These are phyloP conservation scores for Calonectria hongkongensis DNA, from an alignment of 2,329 filamentous ascomycete species.

Conservation along the genomic window DNA sequence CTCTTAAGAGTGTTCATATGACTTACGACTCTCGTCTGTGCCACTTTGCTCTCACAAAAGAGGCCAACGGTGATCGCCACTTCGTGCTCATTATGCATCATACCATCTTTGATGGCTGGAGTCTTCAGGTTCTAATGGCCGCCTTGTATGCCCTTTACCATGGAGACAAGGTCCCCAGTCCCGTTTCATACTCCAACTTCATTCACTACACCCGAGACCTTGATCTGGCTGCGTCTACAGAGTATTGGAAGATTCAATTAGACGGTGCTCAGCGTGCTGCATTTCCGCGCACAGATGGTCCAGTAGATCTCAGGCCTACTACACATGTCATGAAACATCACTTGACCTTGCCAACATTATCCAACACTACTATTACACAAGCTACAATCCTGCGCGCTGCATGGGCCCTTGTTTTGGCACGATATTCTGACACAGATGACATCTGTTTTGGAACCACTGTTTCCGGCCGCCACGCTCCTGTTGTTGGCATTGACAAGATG, in stretches of 20 bases:
- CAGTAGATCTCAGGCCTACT: neutral
- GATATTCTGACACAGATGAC: constrained; percentile 65
- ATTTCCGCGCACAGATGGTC: neutral
- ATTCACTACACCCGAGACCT: neutral
- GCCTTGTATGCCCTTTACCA: neutral
- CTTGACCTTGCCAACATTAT: constrained; percentile 61
- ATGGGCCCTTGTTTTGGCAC: constrained; percentile 68
- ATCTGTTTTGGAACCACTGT: constrained; percentile 66
- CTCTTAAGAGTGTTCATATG: neutral
- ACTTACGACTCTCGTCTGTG: neutral
- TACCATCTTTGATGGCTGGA: constrained; percentile 23
- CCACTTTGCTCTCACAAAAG: neutral
- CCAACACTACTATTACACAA: constrained; percentile 27
- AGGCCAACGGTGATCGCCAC: neutral
- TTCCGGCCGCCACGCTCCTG: constrained; percentile 59
- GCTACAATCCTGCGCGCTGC: constrained; percentile 61
- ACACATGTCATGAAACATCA: constrained; percentile 67
- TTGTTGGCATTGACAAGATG: constrained; percentile 48
- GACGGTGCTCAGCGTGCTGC: neutral
- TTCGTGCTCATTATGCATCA: constrained; percentile 12
- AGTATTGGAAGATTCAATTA: constrained; percentile 17
- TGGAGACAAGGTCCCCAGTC: neutral
- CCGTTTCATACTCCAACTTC: neutral
- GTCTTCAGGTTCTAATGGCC: neutral
- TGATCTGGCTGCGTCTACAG: neutral